These are phyloP conservation scores for Theileria annulata DNA, from an alignment of 169 alveolate species.

Conservation along the genomic window DNA sequence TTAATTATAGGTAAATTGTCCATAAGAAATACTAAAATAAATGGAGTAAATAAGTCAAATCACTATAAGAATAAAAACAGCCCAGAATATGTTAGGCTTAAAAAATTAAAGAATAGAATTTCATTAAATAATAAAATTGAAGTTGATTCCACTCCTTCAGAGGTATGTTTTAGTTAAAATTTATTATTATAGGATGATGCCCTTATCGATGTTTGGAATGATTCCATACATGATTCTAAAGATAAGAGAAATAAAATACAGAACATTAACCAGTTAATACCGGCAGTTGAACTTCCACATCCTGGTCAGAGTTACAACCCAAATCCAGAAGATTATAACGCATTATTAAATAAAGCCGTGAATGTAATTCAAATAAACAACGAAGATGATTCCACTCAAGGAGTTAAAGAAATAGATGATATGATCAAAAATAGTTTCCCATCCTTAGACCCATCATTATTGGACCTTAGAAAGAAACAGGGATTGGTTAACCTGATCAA, in stretches of 20 bases:
- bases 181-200: background rate
- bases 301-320: slow-evolving; percentile 68
- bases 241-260: slow-evolving; percentile 20
- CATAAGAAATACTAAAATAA: background rate
- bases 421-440: slow-evolving; percentile 28
- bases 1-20: slow-evolving; percentile 4
- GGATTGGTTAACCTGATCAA: slow-evolving; percentile 13
- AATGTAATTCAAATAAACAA: slow-evolving; percentile 14
- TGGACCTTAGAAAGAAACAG: slow-evolving; percentile 49
- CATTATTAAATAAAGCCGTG: slow-evolving; percentile 18
- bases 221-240: background rate
- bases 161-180: background rate
- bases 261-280: slow-evolving; percentile 33
- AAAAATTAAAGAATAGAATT: slow-evolving; percentile 2
- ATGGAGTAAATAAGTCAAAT: background rate
- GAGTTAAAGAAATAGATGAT: slow-evolving; percentile 31
- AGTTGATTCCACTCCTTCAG: background rate
- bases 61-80: slow-evolving; percentile 11
- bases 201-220: slow-evolving; percentile 3
- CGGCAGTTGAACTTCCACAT: slow-evolving; percentile 64
- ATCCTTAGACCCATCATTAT: slow-evolving; percentile 11
- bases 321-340: slow-evolving; percentile 32
- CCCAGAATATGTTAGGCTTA: slow-evolving; percentile 2
- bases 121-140: background rate
- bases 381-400: background rate